Percentiles rank a stretch among this genome's conserved stretches.
Conservation (phyloP, 78 protist species). For the Speleostelium caveatum region DNA sequence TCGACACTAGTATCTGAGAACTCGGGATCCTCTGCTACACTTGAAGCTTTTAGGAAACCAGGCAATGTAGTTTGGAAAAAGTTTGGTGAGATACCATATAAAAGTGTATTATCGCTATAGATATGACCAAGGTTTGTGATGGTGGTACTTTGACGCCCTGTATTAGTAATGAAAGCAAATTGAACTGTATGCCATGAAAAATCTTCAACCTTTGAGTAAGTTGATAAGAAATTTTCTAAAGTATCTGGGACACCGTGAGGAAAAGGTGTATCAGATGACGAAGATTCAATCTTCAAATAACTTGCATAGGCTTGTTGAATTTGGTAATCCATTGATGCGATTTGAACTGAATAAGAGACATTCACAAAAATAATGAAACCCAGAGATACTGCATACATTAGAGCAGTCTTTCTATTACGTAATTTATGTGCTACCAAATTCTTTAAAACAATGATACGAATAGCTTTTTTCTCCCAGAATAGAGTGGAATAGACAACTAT, state of each 20-base stretch:
- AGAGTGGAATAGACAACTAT: slow-evolving; percentile 70
- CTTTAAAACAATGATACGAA: slow-evolving; percentile 83
- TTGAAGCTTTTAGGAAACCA: slow-evolving; percentile 49
- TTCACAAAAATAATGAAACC: slow-evolving; percentile 93
- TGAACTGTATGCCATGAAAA: slow-evolving; percentile 3
- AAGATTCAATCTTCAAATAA: not conserved
- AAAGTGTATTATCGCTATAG: slow-evolving; percentile 21
- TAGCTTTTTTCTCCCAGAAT: slow-evolving; percentile 87
- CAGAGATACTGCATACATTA: slow-evolving; percentile 91
- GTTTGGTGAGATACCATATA: slow-evolving; percentile 82
- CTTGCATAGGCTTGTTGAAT: slow-evolving; percentile 39
- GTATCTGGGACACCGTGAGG: not conserved
- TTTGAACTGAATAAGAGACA: slow-evolving; percentile 80
- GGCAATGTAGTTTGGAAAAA: slow-evolving; percentile 16
- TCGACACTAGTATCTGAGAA: not conserved
- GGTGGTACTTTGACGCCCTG: not conserved
- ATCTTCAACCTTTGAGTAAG: not conserved
- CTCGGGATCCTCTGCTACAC: slow-evolving; percentile 25
- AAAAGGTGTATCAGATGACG: not conserved
- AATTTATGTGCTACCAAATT: slow-evolving; percentile 94
- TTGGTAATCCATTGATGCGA: slow-evolving; percentile 69
- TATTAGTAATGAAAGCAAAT: not conserved
- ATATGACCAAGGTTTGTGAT: slow-evolving; percentile 70
- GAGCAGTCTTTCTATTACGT: slow-evolving; percentile 95
- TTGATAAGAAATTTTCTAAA: not conserved